These are phyloP conservation scores for Nitzschia inconspicua DNA, from an alignment of 108 stramenopile genomes.

Conservation along the genomic window DNA sequence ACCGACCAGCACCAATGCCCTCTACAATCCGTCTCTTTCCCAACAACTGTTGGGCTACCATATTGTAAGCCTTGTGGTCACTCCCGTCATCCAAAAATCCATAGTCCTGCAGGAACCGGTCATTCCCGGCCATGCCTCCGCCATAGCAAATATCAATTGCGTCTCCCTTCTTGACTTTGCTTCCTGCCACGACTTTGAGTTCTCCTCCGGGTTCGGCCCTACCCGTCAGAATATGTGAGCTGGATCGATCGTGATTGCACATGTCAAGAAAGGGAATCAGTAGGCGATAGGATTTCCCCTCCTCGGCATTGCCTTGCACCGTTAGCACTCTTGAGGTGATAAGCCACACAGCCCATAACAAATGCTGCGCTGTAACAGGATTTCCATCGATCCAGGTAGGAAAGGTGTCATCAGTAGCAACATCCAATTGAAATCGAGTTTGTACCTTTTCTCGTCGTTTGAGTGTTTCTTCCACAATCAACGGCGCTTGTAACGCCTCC, in stretches of 20 bases:
- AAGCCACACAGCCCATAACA: conserved; percentile 70
- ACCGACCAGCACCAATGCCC: conserved; percentile 18
- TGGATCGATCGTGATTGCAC: conserved; percentile 78
- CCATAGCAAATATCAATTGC: conserved; percentile 76
- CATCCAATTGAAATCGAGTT: conserved; percentile 51
- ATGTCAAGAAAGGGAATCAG: conserved; percentile 80
- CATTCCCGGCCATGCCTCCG: conserved; percentile 66
- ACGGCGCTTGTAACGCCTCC: conserved; percentile 58
- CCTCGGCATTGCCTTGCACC: conserved; percentile 48
- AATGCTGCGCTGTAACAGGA: conserved; percentile 40
- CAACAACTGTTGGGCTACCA: conserved; percentile 46
- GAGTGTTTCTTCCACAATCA: conserved; percentile 59
- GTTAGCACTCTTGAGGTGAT: conserved; percentile 71
- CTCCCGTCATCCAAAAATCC: conserved; percentile 49
- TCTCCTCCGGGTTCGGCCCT: conserved; percentile 59
- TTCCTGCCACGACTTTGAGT: conserved; percentile 76
- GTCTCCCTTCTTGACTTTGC: conserved; percentile 56
- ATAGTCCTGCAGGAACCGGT: conserved; percentile 63
- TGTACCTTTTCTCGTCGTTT: conserved; percentile 30
- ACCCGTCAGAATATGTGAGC: conserved; percentile 66
- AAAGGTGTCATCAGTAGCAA: conserved; percentile 34
- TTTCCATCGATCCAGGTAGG: conserved; percentile 54
- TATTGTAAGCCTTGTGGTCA: conserved; percentile 23
- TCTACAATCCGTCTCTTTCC: conserved; percentile 40
- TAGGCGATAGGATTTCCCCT: conserved; percentile 50